Evolutionary conservation across 306 rosid species (phyloP).

Genomic region (Inga leiocalycina): DNA sequence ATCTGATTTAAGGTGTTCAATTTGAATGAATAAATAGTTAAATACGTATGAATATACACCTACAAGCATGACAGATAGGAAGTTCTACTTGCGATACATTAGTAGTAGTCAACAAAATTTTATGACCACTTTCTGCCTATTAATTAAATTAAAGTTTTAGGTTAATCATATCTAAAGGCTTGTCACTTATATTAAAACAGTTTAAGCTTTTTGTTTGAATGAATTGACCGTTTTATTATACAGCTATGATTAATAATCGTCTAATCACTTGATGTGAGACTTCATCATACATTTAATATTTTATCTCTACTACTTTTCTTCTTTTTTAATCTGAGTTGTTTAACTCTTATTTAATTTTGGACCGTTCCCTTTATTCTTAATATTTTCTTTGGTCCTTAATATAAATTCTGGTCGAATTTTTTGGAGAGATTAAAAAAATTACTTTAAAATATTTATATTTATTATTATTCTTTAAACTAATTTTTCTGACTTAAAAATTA

Average conservation of each 20-base stretch:
- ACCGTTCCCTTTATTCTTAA: too few relatives aligned
- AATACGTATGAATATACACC: not conserved
- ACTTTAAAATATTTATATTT: too few relatives aligned
- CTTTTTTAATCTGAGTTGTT: too few relatives aligned
- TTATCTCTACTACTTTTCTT: not conserved
- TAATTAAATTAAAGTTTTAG: not conserved
- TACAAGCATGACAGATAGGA: not conserved
- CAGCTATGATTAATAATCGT: not conserved
- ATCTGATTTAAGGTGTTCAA: not conserved
- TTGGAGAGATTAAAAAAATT: too few relatives aligned
- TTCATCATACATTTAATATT: not conserved
- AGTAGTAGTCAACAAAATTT: not conserved
- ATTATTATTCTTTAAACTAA: too few relatives aligned
- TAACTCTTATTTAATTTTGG: too few relatives aligned
- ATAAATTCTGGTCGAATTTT: too few relatives aligned
- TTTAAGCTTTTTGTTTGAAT: not conserved
- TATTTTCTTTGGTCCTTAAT: too few relatives aligned
- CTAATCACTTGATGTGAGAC: not conserved
- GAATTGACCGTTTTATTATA: not conserved
- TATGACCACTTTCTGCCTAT: not conserved
- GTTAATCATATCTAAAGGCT: not conserved
- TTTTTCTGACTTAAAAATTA: too few relatives aligned
- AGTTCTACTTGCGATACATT: not conserved
- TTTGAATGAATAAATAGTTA: not conserved
- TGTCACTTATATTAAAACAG: not conserved